Evolutionary conservation across 139 green algal species (phyloP).

Genomic region (Asterochloris sp.): DNA sequence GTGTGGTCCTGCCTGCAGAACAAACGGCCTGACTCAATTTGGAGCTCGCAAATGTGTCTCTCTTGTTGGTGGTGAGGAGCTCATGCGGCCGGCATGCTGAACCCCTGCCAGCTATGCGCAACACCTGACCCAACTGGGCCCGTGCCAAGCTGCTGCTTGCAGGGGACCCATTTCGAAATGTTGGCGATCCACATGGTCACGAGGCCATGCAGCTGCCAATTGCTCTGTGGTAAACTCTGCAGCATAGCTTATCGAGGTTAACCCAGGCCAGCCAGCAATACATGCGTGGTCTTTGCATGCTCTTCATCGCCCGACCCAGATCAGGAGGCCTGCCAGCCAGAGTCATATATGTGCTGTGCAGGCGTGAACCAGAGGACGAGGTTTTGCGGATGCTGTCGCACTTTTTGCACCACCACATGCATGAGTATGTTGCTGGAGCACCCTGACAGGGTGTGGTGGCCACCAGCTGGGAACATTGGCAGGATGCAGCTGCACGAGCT

Average conservation of each 20-base stretch:
- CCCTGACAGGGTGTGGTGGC: too few species aligned
- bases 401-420: background rate
- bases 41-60: conserved; percentile 2
- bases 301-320: background rate
- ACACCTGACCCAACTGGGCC: too few species aligned
- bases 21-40: conserved; percentile 16
- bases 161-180: background rate
- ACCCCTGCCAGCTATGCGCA: too few species aligned
- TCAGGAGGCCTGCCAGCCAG: background rate
- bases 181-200: background rate
- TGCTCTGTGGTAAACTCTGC: conserved; percentile 4
- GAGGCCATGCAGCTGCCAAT: conserved; percentile 8
- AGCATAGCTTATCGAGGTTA: background rate
- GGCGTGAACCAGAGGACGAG: background rate
- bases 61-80: conserved; percentile 1
- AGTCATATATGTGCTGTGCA: background rate
- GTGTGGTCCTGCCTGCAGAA: background rate
- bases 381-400: background rate
- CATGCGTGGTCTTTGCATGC: background rate
- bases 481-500: too few species aligned
- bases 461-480: too few species aligned
- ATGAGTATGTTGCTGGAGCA: too few species aligned
- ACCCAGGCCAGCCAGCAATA: background rate
- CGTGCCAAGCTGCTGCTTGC: too few species aligned
- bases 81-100: too few species aligned